Evolutionary conservation across 75 land plant species (phyloP), one percentile per base, ranked within the genome.

Genomic region (Isoetes taiwanensis): DNA sequence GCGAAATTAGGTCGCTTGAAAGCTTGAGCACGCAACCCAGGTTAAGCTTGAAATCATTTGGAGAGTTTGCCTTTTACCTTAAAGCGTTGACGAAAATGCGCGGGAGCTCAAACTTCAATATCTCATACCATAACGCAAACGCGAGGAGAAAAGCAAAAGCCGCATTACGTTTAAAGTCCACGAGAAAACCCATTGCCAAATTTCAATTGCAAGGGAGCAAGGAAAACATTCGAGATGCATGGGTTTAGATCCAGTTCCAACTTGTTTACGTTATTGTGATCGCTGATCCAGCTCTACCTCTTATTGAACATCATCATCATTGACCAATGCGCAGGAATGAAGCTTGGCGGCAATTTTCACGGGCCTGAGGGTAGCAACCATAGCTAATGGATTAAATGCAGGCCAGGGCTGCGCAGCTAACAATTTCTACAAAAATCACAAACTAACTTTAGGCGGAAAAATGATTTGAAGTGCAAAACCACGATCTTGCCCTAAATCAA

Each of bases 111-210:
- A n/a, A n/a, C n/a, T n/a, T n/a, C n/a, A n/a, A n/a, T n/a, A n/a
- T n/a, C n/a, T n/a, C n/a, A n/a, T n/a, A n/a, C n/a, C n/a, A n/a
- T n/a, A n/a, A n/a, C n/a, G n/a, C n/a, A n/a, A n/a, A n/a, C n/a
- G n/a, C n/a, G n/a, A n/a, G n/a, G n/a, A n/a, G n/a, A n/a, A n/a
- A n/a, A n/a, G n/a, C n/a, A n/a, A n/a, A n/a, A n/a, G n/a, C n/a
- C n/a, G n/a, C n/a, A n/a, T n/a, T n/a, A n/a, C n/a, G n/a, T n/a
- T n/a, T n/a, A n/a, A n/a, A n/a, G n/a, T n/a, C n/a, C n/a, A n/a
- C n/a, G n/a, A n/a, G n/a, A n/a, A n/a, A n/a, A n/a, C n/a, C 97
- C 97, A 61, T 86, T 79, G 5, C 97, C 97, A 28, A 88, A 65
- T 28, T 86, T 60, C 68, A 91, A 91, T 60, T 91, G 97, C 26